Evolutionary conservation across 139 green algal species (phyloP).

Genomic region (Chlorella sp.): DNA sequence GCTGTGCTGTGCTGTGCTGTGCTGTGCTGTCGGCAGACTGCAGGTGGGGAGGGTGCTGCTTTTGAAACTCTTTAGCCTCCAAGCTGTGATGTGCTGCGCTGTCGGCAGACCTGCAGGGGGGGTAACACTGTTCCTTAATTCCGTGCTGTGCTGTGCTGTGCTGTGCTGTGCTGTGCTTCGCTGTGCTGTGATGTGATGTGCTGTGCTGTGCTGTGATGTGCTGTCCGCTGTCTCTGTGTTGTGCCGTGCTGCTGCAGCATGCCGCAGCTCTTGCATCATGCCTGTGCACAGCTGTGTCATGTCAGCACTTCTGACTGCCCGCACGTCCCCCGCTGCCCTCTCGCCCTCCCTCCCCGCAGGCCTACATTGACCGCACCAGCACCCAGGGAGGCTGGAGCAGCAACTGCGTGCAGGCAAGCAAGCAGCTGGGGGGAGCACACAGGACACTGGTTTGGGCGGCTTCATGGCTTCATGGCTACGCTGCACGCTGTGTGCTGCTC

Average conservation of each 20-base stretch:
- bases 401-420: slow-evolving; percentile 84
- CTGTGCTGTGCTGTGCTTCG: not conserved
- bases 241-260: too few species aligned
- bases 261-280: too few species aligned
- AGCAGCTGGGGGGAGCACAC: not conserved
- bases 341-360: slow-evolving; percentile 42
- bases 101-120: slow-evolving; percentile 57
- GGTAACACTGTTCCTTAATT: not conserved
- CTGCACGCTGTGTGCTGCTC: too few species aligned
- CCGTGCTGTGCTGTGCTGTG: not conserved
- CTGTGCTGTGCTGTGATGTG: not conserved
- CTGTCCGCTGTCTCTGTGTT: not conserved
- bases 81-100: slow-evolving; percentile 50
- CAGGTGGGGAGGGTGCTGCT: too few species aligned
- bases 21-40: not conserved
- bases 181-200: not conserved
- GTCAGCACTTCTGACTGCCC: not conserved
- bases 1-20: not conserved
- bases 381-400: slow-evolving; percentile 80
- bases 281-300: not conserved
- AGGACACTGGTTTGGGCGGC: too few species aligned
- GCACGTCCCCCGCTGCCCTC: not conserved
- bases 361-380: slow-evolving; percentile 79
- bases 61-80: too few species aligned
- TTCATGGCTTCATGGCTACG: too few species aligned